Evolutionary conservation across 1,284 basidiomycete genomes (phyloP).

Genomic region (Cutaneotrichosporon cutaneum): DNA sequence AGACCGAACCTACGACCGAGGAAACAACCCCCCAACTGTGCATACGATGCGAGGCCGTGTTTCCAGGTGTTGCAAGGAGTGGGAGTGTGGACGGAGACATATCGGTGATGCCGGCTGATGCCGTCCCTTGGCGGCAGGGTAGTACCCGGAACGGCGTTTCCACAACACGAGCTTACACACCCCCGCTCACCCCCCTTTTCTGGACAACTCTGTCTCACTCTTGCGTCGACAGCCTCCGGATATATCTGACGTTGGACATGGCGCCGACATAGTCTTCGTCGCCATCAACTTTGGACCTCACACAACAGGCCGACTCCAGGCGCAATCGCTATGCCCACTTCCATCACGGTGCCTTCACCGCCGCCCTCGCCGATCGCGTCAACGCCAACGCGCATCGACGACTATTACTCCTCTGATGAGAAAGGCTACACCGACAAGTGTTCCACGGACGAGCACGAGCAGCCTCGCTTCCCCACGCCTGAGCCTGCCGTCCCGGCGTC

Average conservation of each 20-base stretch:
- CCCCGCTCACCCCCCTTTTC: not conserved
- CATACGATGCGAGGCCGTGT: too few relatives aligned
- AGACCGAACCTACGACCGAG: too few relatives aligned
- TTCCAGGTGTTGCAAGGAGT: not conserved
- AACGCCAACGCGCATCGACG: not conserved
- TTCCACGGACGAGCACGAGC: not conserved
- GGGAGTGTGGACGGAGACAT: not conserved
- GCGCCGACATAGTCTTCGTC: not conserved
- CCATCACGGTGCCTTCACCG: not conserved
- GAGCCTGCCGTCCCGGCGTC: not conserved
- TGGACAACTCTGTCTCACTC: not conserved
- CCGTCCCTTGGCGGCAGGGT: not conserved
- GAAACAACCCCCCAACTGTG: too few relatives aligned
- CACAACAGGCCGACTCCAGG: not conserved
- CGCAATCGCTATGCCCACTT: not conserved
- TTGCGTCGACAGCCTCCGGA: not conserved
- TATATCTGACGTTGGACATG: not conserved
- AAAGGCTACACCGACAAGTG: too few relatives aligned
- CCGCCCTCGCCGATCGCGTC: not conserved
- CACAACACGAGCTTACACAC: not conserved
- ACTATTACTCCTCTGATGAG: too few relatives aligned
- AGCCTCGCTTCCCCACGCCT: not conserved
- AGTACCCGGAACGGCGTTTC: not conserved
- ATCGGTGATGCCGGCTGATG: not conserved
- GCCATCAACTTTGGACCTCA: not conserved